Base-by-base conservation (phyloP, 2,329 filamentous ascomycete genomes). In the Emericellopsis cladophorae region DNA sequence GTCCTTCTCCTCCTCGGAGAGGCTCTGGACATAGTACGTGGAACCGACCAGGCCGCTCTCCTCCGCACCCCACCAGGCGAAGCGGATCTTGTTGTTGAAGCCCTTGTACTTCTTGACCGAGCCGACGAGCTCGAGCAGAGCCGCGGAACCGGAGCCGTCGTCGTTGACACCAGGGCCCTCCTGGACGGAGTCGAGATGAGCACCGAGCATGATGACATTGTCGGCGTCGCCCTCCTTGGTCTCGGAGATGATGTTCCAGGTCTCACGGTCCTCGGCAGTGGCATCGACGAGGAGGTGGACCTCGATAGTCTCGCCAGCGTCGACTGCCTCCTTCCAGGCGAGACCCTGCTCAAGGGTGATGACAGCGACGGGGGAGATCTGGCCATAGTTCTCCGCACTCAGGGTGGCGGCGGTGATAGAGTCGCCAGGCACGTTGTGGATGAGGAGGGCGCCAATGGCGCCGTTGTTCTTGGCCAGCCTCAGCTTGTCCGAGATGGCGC, bases 371-470 rank as follows among this genome's bases (percentile, higher is more conserved):
- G 64, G 59, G 9, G 59, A 53, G 5, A 64, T 50, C 15, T 52
- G 48, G 7, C 54, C 54, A 23, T 56, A 45, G 49, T 60, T 63
- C 47, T 58, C 57, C 1, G 60, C 61, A 15, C 69, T 66, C 3
- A 82, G 63, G 0, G 75, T 80, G 7, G 73, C 76, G 21, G 61
- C 58, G 2, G 66, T 54, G 4, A 61, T 53, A n/a, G 45, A 40
- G 9, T 51, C 46, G 1, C 72, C 75, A 0, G 67, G 58, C 3
- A 58, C 62, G 46, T 81, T 77, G 65, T 84, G 76, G 54, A 78
- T 81, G 39, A 84, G 65, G 24, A 84, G 56, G 1, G 70, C 64
- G 33, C 56, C 65, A 2, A 61, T 33, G 3, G 65, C 67, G 34
- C 65, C 66, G 9, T 60, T 54, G 8, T 57, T 52, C 50, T 56